Base-by-base conservation (phyloP, 2,329 filamentous ascomycete genomes). In the Arthrobotrys megalospora region DNA sequence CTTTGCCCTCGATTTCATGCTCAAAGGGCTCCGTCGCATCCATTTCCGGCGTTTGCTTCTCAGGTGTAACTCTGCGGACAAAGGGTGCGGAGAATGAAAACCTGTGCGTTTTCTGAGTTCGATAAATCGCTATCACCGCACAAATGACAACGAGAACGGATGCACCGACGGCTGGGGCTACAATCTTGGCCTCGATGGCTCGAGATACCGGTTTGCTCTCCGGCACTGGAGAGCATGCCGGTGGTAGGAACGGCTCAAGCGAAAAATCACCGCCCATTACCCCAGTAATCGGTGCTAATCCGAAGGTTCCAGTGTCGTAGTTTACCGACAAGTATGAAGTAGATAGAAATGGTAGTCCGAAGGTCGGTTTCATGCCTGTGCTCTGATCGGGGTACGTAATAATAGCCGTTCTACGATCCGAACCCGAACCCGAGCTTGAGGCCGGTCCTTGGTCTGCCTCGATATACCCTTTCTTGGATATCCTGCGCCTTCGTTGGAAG, bases 401-500 rank as follows among this genome's bases (percentile, higher is more conserved):
- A 48, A 48, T 24, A 21, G 45, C 45, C 1, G 45, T 24, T 24
- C 45, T 21, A 48, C 45, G 45, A 5, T 48, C 45, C 4, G 16
- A 48, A 24, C 6, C 19, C 45, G 45, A 48, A 24, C 45, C 12
- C 7, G 45, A 21, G 7, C 45, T 24, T 7, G 45, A 21, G 7
- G 12, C 19, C 45, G 19, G 19, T 24, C 45, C 45, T 48, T 24
- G 16, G 7, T 48, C 45, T 21, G 7, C 45, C 19, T 48, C 45
- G 45, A 48, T 48, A 11, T 21, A 21, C 5, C 45, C 45, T 24
- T 8, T 48, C 6, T 21, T 48, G 3, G 45, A 48, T 24, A 48
- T 48, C 45, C 19, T 48, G n/a, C 45, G 45, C 19, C 45, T 21
- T 48, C 45, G 16, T 48, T 48, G 45, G 19, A 48, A 48, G 45